Conservation (phyloP, 768 basidiomycete genomes). For the Russula virescens region DNA sequence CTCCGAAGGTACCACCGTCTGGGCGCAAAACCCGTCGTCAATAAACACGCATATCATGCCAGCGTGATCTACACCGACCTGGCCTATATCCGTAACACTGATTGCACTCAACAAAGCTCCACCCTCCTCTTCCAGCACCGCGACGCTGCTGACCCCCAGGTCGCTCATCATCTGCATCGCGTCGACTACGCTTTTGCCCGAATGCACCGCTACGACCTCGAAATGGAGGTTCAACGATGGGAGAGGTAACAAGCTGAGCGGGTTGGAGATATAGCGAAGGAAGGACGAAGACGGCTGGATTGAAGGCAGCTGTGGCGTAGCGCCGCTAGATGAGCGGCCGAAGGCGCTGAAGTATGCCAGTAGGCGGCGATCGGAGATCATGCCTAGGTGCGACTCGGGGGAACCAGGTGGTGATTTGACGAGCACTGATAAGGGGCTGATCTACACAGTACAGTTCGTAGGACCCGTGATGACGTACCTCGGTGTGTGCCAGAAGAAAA, state of each 20-base stretch:
- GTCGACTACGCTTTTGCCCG: slow-evolving; percentile 60
- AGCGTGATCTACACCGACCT: slow-evolving; percentile 36
- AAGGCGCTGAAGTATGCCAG: slow-evolving; percentile 56
- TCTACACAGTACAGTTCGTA: not conserved
- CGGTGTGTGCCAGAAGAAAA: slow-evolving; percentile 72
- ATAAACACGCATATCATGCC: not conserved
- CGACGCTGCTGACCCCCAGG: slow-evolving; percentile 77
- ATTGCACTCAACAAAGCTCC: slow-evolving; percentile 66
- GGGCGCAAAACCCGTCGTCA: not conserved
- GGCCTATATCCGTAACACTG: slow-evolving; percentile 78
- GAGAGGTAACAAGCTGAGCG: slow-evolving; percentile 50
- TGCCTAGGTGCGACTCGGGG: slow-evolving; percentile 49
- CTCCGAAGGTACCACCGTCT: slow-evolving; percentile 77
- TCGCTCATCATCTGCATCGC: slow-evolving; percentile 86
- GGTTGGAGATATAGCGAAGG: slow-evolving; percentile 44
- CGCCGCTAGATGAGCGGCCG: slow-evolving; percentile 36
- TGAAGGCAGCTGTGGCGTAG: slow-evolving; percentile 4
- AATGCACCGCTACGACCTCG: slow-evolving; percentile 57
- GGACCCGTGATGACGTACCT: slow-evolving; percentile 36
- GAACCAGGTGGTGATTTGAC: slow-evolving; percentile 43
- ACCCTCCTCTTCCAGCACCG: slow-evolving; percentile 62
- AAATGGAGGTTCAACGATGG: slow-evolving; percentile 60
- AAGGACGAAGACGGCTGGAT: slow-evolving; percentile 25
- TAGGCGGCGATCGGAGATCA: slow-evolving; percentile 71
- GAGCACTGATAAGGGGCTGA: slow-evolving; percentile 38